phyloP scores from a whole-genome alignment of 345 rosid genomes.

The Linum tenue region DNA sequence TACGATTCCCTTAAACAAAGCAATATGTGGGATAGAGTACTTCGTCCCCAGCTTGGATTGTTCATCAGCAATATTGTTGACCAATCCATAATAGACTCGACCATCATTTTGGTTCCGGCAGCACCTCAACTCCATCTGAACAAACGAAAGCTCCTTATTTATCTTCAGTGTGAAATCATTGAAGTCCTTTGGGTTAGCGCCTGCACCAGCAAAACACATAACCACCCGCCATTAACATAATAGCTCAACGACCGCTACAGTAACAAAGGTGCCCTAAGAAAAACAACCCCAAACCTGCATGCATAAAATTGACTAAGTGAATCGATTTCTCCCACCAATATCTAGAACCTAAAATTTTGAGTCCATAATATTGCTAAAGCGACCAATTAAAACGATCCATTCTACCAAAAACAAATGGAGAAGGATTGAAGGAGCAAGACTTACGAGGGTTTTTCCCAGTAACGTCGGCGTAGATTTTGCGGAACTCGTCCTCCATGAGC shows the following conservation, averaged over 20 bases:
- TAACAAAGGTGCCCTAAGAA: not conserved
- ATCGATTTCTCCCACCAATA: not conserved
- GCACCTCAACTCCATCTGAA: slow-evolving; percentile 69
- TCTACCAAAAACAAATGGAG: not conserved
- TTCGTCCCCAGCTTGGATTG: slow-evolving; percentile 85
- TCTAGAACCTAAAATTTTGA: too few species aligned
- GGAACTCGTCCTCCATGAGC: slow-evolving; percentile 57
- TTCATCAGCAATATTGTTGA: slow-evolving; percentile 71
- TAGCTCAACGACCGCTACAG: not conserved
- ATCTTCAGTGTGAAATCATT: slow-evolving; percentile 66
- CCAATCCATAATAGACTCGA: slow-evolving; percentile 68
- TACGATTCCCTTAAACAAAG: slow-evolving; percentile 73
- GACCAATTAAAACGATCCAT: not conserved
- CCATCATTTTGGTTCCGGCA: slow-evolving; percentile 79
- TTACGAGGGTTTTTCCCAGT: slow-evolving; percentile 53
- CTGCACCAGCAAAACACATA: slow-evolving; percentile 25
- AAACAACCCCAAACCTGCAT: not conserved
- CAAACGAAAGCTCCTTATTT: slow-evolving; percentile 69
- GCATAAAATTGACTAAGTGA: not conserved
- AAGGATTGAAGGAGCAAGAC: not conserved
- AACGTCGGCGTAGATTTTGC: slow-evolving; percentile 50
- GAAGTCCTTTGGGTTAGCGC: slow-evolving; percentile 33
- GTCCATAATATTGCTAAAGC: not conserved
- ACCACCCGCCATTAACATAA: not conserved
- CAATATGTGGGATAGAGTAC: slow-evolving; percentile 75